A percentile compares a stretch with the other conserved stretches of the same genome.
Evolutionary conservation across 2,329 filamentous ascomycete genomes (phyloP).

Genomic region (Scedosporium dehoogii): DNA sequence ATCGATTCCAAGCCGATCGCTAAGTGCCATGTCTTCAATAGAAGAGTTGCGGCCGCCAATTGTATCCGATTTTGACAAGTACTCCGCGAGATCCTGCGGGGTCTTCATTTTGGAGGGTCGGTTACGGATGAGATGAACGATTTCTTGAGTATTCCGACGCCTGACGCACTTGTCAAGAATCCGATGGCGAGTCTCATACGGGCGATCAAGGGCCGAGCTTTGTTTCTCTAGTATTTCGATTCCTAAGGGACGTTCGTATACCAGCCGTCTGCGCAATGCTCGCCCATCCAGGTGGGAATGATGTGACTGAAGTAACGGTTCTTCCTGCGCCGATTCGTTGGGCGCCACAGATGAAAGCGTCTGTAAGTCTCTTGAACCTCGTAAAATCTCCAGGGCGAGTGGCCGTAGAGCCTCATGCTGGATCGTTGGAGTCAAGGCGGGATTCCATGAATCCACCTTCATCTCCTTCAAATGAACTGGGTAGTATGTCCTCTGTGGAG

Average conservation of each 20-base stretch:
- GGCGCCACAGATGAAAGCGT: constrained; percentile 9
- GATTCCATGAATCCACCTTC: constrained; percentile 27
- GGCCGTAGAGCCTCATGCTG: constrained; percentile 27
- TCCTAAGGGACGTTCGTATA: too few species aligned
- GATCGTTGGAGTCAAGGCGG: constrained; percentile 18
- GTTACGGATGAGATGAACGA: not conserved
- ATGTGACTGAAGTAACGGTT: too few species aligned
- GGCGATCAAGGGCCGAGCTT: not conserved
- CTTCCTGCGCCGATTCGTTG: not conserved
- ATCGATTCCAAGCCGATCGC: not conserved
- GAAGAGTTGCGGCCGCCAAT: not conserved
- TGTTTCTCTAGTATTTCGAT: too few species aligned
- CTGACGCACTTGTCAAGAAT: not conserved
- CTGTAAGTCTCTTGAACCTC: constrained; percentile 19
- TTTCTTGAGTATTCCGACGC: not conserved
- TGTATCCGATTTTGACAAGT: too few species aligned
- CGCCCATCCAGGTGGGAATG: too few species aligned
- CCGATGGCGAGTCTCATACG: constrained; percentile 6
- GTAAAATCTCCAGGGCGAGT: constrained; percentile 18
- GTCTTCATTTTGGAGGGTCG: too few species aligned
- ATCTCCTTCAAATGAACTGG: constrained; percentile 15
- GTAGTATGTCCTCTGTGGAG: constrained; percentile 24
- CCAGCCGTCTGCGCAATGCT: too few species aligned
- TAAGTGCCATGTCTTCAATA: not conserved
- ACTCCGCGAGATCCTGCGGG: too few species aligned